These are phyloP conservation scores for Fusarium secorum DNA, from an alignment of 2,329 filamentous ascomycete species.

Conservation along the genomic window DNA sequence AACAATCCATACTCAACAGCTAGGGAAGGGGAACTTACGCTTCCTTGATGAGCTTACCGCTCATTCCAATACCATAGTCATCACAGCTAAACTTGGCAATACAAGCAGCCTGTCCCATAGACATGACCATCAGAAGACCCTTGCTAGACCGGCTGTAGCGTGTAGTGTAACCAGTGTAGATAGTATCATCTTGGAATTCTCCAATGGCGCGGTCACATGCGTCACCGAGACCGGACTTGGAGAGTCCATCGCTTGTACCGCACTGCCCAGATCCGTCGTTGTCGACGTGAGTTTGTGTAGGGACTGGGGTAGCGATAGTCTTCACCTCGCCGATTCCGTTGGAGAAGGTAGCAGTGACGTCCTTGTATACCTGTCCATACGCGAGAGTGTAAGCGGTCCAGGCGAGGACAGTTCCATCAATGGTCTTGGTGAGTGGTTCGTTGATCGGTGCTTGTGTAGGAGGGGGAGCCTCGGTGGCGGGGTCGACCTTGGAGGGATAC, in stretches of 20 bases:
- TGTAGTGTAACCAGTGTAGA: slow-evolving; percentile 10
- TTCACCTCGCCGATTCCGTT: not conserved
- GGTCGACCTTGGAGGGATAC: not conserved
- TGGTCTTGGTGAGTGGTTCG: not conserved
- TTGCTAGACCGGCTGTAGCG: slow-evolving; percentile 8
- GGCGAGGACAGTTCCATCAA: not conserved
- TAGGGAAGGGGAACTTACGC: not conserved
- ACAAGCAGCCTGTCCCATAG: not conserved
- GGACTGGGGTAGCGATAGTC: slow-evolving; percentile 1
- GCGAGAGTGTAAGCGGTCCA: not conserved
- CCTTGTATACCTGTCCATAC: not conserved
- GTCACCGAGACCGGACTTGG: not conserved
- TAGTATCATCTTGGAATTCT: not conserved
- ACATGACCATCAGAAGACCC: not conserved
- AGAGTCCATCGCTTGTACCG: slow-evolving; percentile 3
- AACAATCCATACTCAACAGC: accelerated
- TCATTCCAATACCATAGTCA: slow-evolving; percentile 28
- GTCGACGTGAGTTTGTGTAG: slow-evolving; percentile 2
- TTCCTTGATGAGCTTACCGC: slow-evolving; percentile 5
- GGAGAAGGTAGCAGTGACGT: not conserved
- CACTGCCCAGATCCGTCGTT: slow-evolving; percentile 9
- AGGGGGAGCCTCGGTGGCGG: not conserved
- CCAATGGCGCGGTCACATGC: slow-evolving; percentile 14
- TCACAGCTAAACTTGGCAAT: slow-evolving; percentile 24
- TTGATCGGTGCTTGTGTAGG: not conserved